These are phyloP conservation scores for Leishmania lainsoni DNA, from an alignment of 208 protist genomes.

Conservation along the genomic window DNA sequence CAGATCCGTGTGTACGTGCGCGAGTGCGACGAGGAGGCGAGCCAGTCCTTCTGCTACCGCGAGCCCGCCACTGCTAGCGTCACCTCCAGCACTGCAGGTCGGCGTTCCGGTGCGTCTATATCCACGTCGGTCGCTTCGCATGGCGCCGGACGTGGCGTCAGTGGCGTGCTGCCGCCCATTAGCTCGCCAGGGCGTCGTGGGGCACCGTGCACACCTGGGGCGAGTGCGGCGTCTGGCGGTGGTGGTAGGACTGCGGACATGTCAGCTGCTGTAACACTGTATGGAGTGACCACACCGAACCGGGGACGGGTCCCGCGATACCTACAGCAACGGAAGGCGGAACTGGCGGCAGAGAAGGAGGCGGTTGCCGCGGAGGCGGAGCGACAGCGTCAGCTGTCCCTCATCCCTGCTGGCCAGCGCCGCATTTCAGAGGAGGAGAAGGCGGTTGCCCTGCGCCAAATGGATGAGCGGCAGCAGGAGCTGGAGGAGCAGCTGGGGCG, in stretches of 20 bases:
- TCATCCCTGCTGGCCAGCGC: constrained; percentile 82
- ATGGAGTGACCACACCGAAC: constrained; percentile 4
- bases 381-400: constrained; percentile 59
- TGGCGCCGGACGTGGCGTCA: not conserved
- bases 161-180: not conserved
- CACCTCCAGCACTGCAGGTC: not conserved
- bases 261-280: not conserved
- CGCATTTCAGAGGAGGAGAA: constrained; percentile 80
- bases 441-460: constrained; percentile 52
- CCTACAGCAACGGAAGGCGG: constrained; percentile 79
- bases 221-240: not conserved
- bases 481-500: constrained; percentile 79
- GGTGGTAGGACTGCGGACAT: not conserved
- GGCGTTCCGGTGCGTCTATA: not conserved
- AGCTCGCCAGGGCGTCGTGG: constrained; percentile 4
- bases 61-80: constrained; percentile 38
- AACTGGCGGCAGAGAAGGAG: constrained; percentile 76
- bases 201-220: not conserved
- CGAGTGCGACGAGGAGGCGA: constrained; percentile 72
- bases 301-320: constrained; percentile 73
- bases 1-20: constrained; percentile 86
- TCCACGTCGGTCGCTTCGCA: constrained; percentile 4
- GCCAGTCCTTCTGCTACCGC: constrained; percentile 51
- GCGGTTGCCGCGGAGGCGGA: constrained; percentile 54
- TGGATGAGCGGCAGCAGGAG: constrained; percentile 63